Evolutionary conservation across 495 filamentous ascomycete genomes (phyloP).

Genomic region (Lasiosphaeriaceae sp.): DNA sequence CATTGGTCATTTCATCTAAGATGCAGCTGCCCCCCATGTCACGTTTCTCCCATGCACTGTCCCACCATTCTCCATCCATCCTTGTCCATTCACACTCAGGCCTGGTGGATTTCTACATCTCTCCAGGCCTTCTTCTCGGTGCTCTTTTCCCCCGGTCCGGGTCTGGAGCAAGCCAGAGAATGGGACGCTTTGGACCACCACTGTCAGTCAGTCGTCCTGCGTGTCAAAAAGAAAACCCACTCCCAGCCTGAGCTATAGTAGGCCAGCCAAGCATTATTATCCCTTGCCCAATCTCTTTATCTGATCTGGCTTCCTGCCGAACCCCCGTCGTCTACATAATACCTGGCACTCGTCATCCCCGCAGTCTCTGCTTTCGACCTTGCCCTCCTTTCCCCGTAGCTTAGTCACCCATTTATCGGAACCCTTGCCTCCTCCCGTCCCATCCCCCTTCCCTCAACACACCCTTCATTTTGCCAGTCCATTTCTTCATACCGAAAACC

Average conservation of each 20-base stretch:
- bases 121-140: conserved; percentile 13
- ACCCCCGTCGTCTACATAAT: conserved; percentile 21
- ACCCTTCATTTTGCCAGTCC: not conserved
- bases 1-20: conserved; percentile 49
- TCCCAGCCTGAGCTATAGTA: conserved; percentile 15
- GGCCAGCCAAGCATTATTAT: conserved; percentile 17
- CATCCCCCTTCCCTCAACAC: not conserved
- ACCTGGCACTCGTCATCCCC: conserved; percentile 1
- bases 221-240: no score
- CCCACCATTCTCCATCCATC: conserved; percentile 27
- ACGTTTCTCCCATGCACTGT: conserved; percentile 44
- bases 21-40: conserved; percentile 36
- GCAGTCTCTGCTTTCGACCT: conserved; percentile 1
- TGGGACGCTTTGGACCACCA: not conserved
- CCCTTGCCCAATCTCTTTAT: conserved; percentile 26
- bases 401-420: not conserved
- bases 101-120: conserved; percentile 32
- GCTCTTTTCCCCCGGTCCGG: not conserved
- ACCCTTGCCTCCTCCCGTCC: not conserved
- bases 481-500: not conserved
- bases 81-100: conserved; percentile 42
- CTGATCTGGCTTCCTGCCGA: conserved; percentile 27
- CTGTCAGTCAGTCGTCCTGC: not conserved
- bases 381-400: not conserved
- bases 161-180: conserved; percentile 6